A percentile compares a stretch with the other conserved stretches of the same genome.
These are phyloP conservation scores for Kuraishia floccosa DNA, from an alignment of 805 yeast genomes.

Conservation along the genomic window DNA sequence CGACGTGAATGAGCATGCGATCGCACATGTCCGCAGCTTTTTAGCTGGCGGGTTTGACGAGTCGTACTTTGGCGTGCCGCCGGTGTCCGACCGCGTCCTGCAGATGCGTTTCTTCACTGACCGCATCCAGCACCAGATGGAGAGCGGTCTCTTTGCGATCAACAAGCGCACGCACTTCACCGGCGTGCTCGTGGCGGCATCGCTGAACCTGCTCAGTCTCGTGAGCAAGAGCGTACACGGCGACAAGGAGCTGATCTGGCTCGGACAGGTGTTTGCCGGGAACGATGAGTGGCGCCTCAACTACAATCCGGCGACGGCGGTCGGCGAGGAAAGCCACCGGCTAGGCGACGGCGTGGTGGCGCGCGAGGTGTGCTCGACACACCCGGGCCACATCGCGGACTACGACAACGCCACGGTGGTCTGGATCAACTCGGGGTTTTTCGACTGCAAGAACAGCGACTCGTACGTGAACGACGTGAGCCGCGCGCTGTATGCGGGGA, in stretches of 20 bases:
- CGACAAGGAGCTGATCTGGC: conserved; percentile 72
- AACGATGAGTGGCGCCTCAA: conserved; percentile 44
- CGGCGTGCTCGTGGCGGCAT: conserved; percentile 31
- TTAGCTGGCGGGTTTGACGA: conserved; percentile 32
- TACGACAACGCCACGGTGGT: conserved; percentile 35
- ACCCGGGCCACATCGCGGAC: conserved; percentile 49
- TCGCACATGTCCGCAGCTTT: conserved; percentile 30
- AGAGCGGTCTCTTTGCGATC: conserved; percentile 34
- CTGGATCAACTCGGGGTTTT: conserved; percentile 70
- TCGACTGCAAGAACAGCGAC: conserved; percentile 39
- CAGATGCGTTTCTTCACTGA: conserved; percentile 29
- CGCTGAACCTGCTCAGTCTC: conserved; percentile 28
- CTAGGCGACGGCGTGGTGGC: conserved; percentile 10
- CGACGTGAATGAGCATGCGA: conserved; percentile 26
- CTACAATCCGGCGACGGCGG: conserved; percentile 40
- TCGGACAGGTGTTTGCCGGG: conserved; percentile 49
- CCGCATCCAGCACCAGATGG: conserved; percentile 31
- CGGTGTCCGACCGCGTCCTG: conserved; percentile 22
- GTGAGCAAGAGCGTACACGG: conserved; percentile 53
- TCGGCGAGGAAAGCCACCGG: conserved; percentile 31
- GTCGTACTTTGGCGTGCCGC: conserved; percentile 22
- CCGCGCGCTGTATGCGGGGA: conserved; percentile 14
- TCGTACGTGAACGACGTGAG: conserved; percentile 25
- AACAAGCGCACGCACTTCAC: conserved; percentile 37
- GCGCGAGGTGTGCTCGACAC: conserved; percentile 47